Evolutionary conservation across 257 asterid genomes (phyloP), one percentile per base, ranked within the genome.

Genomic region (Mentha longifolia): DNA sequence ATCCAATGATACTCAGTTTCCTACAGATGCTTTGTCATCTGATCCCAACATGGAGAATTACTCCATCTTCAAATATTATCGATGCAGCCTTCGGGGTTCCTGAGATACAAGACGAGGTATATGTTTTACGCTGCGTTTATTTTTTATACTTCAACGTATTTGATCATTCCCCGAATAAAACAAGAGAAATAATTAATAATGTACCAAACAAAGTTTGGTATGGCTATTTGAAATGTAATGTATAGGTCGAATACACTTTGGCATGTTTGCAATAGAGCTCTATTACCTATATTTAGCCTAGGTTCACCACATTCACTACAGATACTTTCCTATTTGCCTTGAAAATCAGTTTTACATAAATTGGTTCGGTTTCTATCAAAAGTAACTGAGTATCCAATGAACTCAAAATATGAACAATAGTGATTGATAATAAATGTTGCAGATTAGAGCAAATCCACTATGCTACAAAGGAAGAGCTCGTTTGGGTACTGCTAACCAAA

Each of bases 391-490:
- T n/a, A n/a, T 25, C 1, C 2, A 25, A 25, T 25, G 28, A 25
- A 25, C 28, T 25, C 28, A 33, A 33, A 33, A 50, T 50, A 15
- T 47, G n/a, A n/a, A n/a, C n/a, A n/a, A n/a, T n/a, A n/a, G n/a
- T n/a, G n/a, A n/a, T n/a, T n/a, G n/a, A n/a, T n/a, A n/a, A n/a
- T n/a, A n/a, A n/a, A n/a, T n/a, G n/a, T n/a, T n/a, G 30, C 88
- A 88, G 95, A 67, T 88, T 8, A 80, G 90, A 75, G 67, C 80
- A 22, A 88, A 86, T 55, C 84, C 88, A 5, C 82, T 79, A 20
- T 84, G 86, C 81, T 85, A 83, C 79, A 80, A 80, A 35, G 95
- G 92, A 17, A 67, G 78, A 45, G 86, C 85, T 4, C 85, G 90
- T 60, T 59, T 85, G 17, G 78, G 72, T 73, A 83, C 92, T 2